Evolutionary conservation across 345 rosid genomes (phyloP).

Genomic region (Fremontodendron californicum): DNA sequence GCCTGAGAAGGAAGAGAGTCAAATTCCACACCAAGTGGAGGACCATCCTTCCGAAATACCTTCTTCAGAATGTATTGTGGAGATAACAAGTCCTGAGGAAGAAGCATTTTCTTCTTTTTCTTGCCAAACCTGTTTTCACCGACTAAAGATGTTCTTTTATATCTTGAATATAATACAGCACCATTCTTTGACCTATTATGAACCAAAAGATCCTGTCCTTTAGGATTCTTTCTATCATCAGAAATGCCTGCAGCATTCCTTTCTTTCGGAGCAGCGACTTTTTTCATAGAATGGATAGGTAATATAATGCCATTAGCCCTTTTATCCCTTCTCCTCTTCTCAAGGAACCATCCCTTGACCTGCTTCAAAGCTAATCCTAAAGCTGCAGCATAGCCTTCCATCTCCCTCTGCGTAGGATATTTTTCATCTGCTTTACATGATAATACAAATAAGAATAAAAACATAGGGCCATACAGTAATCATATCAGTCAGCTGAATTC

Average conservation of each 20-base stretch:
- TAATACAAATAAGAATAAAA: conserved; percentile 11
- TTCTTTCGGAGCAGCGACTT: conserved; percentile 5
- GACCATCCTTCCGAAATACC: conserved; percentile 88
- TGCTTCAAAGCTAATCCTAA: conserved; percentile 64
- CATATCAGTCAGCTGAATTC: background rate
- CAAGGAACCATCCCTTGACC: conserved; percentile 72
- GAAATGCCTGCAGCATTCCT: conserved; percentile 15
- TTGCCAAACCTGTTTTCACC: conserved; percentile 22
- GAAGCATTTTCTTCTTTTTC: conserved; percentile 23
- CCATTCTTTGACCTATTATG: conserved; percentile 7
- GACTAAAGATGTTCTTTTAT: conserved; percentile 13
- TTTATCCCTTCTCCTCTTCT: conserved; percentile 52
- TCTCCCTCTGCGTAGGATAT: conserved; percentile 50
- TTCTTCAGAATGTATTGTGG: conserved; percentile 58
- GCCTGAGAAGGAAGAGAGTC: too few species aligned
- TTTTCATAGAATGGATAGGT: conserved; percentile 18
- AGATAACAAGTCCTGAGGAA: too few species aligned
- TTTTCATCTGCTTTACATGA: conserved; percentile 47
- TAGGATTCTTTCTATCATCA: conserved; percentile 13
- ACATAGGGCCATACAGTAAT: conserved; percentile 25
- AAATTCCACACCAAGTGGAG: too few species aligned
- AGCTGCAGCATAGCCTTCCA: conserved; percentile 50
- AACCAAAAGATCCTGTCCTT: conserved; percentile 13
- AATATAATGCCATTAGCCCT: conserved; percentile 10
- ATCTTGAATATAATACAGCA: conserved; percentile 25